These are phyloP conservation scores for Apodospora peruviana DNA, from an alignment of 495 filamentous ascomycete species.

Conservation along the genomic window DNA sequence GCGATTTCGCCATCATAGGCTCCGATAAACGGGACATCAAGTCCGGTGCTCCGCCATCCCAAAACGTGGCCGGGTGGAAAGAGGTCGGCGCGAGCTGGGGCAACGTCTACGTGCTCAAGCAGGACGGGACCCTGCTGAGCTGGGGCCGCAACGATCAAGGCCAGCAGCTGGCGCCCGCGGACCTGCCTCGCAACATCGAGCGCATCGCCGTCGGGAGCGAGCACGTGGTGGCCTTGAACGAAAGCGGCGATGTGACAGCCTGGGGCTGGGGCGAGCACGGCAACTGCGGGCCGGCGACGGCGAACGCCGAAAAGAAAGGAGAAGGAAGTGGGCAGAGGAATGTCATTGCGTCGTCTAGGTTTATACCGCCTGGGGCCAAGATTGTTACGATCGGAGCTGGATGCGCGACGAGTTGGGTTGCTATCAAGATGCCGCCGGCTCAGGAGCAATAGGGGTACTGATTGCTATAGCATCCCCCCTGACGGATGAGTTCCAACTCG, in stretches of 20 bases:
- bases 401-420: conserved; percentile 84
- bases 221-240: conserved; percentile 66
- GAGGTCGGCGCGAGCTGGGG: conserved; percentile 75
- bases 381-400: conserved; percentile 66
- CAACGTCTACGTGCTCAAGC: conserved; percentile 61
- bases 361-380: conserved; percentile 35
- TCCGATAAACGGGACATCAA: conserved; percentile 63
- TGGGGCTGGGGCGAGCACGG: conserved; percentile 99
- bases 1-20: conserved; percentile 58
- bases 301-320: conserved; percentile 54
- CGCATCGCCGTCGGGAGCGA: conserved; percentile 78
- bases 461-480: too few relatives aligned
- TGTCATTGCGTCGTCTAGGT: conserved; percentile 47
- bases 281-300: conserved; percentile 70
- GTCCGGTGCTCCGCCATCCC: conserved; percentile 29
- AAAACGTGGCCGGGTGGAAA: conserved; percentile 42
- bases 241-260: conserved; percentile 55
- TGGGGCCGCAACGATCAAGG: conserved; percentile 85
- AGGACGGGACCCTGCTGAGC: conserved; percentile 49
- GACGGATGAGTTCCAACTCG: too few relatives aligned
- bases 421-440: conserved; percentile 28
- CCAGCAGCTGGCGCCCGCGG: conserved; percentile 65
- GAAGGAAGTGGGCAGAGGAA: conserved; percentile 61
- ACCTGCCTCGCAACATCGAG: conserved; percentile 44
- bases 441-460: too few relatives aligned